Base-by-base conservation (phyloP, 192 early-diverging fungal genomes). In the Mortierella alpina region DNA sequence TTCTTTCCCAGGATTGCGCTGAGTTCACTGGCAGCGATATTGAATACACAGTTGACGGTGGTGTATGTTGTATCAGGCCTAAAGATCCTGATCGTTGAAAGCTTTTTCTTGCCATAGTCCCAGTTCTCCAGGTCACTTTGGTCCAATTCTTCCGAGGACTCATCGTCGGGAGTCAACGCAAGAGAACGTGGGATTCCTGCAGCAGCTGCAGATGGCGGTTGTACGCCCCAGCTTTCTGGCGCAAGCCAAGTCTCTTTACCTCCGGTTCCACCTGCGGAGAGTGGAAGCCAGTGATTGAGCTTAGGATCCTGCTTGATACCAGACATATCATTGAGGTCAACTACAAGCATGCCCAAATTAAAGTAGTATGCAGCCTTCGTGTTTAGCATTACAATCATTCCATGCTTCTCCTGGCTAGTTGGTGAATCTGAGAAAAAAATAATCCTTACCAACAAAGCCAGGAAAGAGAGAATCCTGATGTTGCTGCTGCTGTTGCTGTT, bases 41-140 rank as follows among this genome's bases (percentile, higher is more conserved):
- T 87, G 23, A 94, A 81, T 7, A 85, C 86, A 46, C 90, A 92
- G 60, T 89, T 89, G 40, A 97, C 89, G 0, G 93, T 95, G 15
- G 91, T 90, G 73, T 94, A 96, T 1, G 95, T 95, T 42, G 87
- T 86, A 69, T 96, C 94, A 7, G 88, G 87, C 52, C 92, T 86
- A 73, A 93, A 96, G 11, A 96, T 91, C 23, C 94, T 90, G 66
- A 97, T 89, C 3, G 69, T 72, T 20, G 76, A 70, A 0, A 52
- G 12, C 12, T 69, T 79, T 18, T 68, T 67, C 47, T 79, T 60
- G n/a, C 69, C 68, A 41, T 56, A 72, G 14, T 79, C 76, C 76
- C 76, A 79, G 20, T 49, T 68, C 14, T 79, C 69, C 71, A 49
- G 63, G 44, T 79, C 76, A 40, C 69, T 67, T 22, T 51, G 31